A percentile compares a stretch with the other conserved stretches of the same genome.
These are phyloP conservation scores for Serpula lacrymans DNA, from an alignment of 768 basidiomycete species.

Conservation along the genomic window DNA sequence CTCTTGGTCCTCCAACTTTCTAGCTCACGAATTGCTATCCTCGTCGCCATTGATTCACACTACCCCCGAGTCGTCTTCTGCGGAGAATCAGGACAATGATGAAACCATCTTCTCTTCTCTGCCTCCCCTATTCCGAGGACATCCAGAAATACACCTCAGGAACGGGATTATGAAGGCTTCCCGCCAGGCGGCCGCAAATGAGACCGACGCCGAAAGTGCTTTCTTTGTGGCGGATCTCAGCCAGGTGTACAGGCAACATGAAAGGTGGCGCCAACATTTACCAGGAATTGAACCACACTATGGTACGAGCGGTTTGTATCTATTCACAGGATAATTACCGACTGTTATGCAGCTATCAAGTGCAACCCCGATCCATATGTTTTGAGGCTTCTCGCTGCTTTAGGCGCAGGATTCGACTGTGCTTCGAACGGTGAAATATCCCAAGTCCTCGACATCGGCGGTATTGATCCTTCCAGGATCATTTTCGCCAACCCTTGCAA, in stretches of 20 bases:
- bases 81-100: constrained; percentile 20
- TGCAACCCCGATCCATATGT: constrained; percentile 98
- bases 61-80: constrained; percentile 49
- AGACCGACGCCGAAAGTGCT: constrained; percentile 82
- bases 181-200: constrained; percentile 45
- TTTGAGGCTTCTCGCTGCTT: constrained; percentile 81
- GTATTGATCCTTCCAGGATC: constrained; percentile 75
- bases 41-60: constrained; percentile 27
- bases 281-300: constrained; percentile 93
- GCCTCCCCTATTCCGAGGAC: constrained; percentile 65
- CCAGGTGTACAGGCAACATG: constrained; percentile 80
- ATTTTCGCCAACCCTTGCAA: constrained; percentile 99
- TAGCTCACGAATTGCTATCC: constrained; percentile 8
- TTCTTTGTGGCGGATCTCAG: constrained; percentile 96
- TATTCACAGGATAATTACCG: constrained; percentile 22
- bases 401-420: constrained; percentile 96
- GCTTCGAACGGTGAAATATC: constrained; percentile 93
- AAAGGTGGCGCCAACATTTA: constrained; percentile 74
- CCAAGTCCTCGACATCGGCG: constrained; percentile 69
- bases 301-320: constrained; percentile 49
- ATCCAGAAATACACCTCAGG: constrained; percentile 70
- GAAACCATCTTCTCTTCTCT: constrained; percentile 57
- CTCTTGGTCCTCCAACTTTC: constrained; percentile 2
- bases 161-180: constrained; percentile 72
- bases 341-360: constrained; percentile 70